phyloP scores from a whole-genome alignment of 2,329 filamentous ascomycete species.

The Ophiostoma fasciatum region DNA sequence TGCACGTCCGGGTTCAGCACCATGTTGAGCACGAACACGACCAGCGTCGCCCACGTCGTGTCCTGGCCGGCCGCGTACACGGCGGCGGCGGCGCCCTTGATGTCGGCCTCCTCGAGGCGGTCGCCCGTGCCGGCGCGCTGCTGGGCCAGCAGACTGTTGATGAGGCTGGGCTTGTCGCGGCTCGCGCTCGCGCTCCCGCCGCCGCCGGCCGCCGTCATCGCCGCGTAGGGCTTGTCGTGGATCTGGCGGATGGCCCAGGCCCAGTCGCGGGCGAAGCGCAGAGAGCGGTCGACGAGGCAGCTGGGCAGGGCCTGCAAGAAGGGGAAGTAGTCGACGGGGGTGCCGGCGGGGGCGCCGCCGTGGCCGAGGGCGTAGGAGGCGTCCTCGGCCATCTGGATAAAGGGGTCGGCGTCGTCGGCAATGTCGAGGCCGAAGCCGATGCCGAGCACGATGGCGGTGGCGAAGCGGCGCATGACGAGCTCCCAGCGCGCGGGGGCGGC shows the following conservation, averaged over 20 bases:
- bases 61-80: constrained; percentile 33
- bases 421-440: constrained; percentile 29
- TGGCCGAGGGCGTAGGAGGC: constrained; percentile 15
- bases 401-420: constrained; percentile 21
- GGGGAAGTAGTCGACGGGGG: constrained; percentile 11
- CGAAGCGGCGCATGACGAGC: constrained; percentile 20
- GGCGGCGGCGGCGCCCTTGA: constrained; percentile 33
- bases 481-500: constrained; percentile 22
- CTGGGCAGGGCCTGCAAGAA: constrained; percentile 27
- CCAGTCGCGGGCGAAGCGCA: constrained; percentile 15
- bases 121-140: too few relatives aligned
- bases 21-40: constrained; percentile 26
- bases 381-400: constrained; percentile 21
- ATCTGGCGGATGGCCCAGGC: constrained; percentile 20
- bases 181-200: too few relatives aligned
- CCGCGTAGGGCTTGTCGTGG: too few relatives aligned
- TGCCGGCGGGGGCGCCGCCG: constrained; percentile 12
- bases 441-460: constrained; percentile 25
- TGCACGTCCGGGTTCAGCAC: constrained; percentile 29
- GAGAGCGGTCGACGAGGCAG: constrained; percentile 7
- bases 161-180: background rate
- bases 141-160: constrained; percentile 5
- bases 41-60: constrained; percentile 27
- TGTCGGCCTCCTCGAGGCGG: too few relatives aligned
- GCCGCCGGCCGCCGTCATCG: too few relatives aligned